These are phyloP conservation scores for Astrothelium macrocarpum DNA, from an alignment of 495 filamentous ascomycete species.

Conservation along the genomic window DNA sequence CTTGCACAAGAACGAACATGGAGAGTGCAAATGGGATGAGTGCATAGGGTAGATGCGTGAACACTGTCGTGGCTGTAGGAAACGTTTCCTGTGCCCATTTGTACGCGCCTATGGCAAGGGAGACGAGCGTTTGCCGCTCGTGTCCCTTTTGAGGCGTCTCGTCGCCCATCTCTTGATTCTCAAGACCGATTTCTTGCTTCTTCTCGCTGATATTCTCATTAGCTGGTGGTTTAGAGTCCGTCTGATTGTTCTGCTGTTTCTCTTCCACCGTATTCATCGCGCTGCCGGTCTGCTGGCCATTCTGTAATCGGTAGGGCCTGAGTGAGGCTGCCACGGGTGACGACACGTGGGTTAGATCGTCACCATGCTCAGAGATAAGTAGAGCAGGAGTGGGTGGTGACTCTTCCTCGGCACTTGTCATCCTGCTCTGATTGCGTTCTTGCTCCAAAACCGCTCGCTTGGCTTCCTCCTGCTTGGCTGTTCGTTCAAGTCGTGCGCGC, in stretches of 20 bases:
- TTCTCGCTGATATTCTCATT: conserved; percentile 7
- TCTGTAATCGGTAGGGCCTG: neutral
- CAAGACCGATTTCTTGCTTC: neutral
- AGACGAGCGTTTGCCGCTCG: conserved; percentile 38
- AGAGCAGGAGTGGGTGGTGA: neutral
- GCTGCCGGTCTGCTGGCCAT: neutral
- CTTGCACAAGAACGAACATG: conserved; percentile 63
- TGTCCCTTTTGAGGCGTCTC: conserved; percentile 14
- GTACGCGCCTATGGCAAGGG: conserved; percentile 34
- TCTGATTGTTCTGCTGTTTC: conserved; percentile 9
- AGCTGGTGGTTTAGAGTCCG: neutral
- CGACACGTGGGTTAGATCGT: neutral
- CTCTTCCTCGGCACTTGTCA: neutral
- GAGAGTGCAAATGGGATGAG: conserved; percentile 55
- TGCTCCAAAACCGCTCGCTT: conserved; percentile 6
- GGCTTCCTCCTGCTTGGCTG: conserved; percentile 16
- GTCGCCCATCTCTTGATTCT: conserved; percentile 2
- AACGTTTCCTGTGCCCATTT: conserved; percentile 56
- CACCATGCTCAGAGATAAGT: neutral
- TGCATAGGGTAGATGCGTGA: conserved; percentile 50
- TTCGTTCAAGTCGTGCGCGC: conserved; percentile 33
- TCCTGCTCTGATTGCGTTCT: neutral
- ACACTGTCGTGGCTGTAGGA: conserved; percentile 51
- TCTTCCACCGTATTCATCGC: conserved; percentile 17
- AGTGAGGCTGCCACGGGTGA: neutral